Conservation (phyloP, 306 rosid species). For the Amphicarpaea edgeworthii region DNA sequence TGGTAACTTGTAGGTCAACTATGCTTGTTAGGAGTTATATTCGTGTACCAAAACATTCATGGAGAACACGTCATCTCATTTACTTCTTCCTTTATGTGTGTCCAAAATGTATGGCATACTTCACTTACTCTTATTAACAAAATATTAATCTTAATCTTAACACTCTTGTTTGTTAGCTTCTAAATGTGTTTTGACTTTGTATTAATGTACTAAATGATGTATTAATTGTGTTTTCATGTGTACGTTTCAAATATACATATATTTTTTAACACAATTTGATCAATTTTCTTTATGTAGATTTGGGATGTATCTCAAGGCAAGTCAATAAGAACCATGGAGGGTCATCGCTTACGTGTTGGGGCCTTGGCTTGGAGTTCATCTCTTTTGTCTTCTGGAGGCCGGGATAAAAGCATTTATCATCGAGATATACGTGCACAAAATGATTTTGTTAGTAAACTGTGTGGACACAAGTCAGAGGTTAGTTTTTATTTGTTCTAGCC, state of each 20-base stretch:
- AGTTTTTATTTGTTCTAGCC: slow-evolving; percentile 34
- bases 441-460: slow-evolving; percentile 82
- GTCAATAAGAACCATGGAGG: slow-evolving; percentile 80
- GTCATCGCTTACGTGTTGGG: slow-evolving; percentile 76
- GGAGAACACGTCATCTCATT: not conserved
- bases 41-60: not conserved
- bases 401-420: slow-evolving; percentile 86
- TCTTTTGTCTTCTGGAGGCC: slow-evolving; percentile 84
- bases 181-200: not conserved
- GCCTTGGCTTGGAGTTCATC: slow-evolving; percentile 93
- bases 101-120: not conserved
- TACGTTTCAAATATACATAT: not conserved
- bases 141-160: not conserved
- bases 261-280: slow-evolving; percentile 17
- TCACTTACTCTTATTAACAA: not conserved
- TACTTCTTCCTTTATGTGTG: not conserved
- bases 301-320: slow-evolving; percentile 93
- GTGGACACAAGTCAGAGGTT: slow-evolving; percentile 96
- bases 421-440: slow-evolving; percentile 87
- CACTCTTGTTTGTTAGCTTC: not conserved
- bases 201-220: too few relatives aligned
- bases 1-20: not conserved
- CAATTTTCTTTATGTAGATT: slow-evolving; percentile 60
- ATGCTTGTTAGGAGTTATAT: not conserved
- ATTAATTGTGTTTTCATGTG: not conserved